phyloP scores from a whole-genome alignment of 208 protist species.

The Endotrypanum monterogeii region DNA sequence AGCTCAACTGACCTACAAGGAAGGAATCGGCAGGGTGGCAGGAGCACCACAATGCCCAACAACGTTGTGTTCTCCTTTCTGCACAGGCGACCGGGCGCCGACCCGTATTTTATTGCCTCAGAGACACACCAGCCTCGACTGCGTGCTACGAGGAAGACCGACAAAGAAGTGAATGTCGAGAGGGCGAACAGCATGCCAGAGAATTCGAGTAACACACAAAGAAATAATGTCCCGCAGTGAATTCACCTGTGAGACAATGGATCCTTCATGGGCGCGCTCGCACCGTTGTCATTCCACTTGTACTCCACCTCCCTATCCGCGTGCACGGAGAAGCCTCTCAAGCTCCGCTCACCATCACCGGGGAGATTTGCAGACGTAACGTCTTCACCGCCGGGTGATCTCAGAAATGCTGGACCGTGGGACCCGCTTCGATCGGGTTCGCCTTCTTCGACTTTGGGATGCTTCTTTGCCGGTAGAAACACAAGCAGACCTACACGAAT shows the following conservation, averaged over 20 bases:
- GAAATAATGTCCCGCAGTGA: no score
- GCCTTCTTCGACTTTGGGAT: not conserved
- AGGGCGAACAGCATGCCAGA: not conserved
- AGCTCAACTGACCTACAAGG: not conserved
- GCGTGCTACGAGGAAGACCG: no score
- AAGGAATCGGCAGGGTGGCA: not conserved
- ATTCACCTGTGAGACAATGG: constrained; percentile 15
- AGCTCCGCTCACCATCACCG: not conserved
- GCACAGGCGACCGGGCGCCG: not conserved
- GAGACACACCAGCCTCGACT: not conserved
- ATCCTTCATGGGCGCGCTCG: constrained; percentile 12
- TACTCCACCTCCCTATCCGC: constrained; percentile 28
- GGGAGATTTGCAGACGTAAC: not conserved
- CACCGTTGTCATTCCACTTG: constrained; percentile 7
- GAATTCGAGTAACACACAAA: no score
- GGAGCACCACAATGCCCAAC: not conserved
- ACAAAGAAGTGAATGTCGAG: not conserved
- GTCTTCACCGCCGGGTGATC: not conserved
- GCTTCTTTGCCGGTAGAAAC: constrained; percentile 5
- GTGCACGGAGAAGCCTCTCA: constrained; percentile 27
- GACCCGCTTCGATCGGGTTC: not conserved
- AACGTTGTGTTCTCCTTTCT: not conserved
- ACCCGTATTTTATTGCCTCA: not conserved
- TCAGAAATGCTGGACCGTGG: not conserved
- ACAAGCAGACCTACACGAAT: constrained; percentile 55